These are phyloP conservation scores for Acacia melanoxylon DNA, from an alignment of 306 rosid genomes.

Conservation along the genomic window DNA sequence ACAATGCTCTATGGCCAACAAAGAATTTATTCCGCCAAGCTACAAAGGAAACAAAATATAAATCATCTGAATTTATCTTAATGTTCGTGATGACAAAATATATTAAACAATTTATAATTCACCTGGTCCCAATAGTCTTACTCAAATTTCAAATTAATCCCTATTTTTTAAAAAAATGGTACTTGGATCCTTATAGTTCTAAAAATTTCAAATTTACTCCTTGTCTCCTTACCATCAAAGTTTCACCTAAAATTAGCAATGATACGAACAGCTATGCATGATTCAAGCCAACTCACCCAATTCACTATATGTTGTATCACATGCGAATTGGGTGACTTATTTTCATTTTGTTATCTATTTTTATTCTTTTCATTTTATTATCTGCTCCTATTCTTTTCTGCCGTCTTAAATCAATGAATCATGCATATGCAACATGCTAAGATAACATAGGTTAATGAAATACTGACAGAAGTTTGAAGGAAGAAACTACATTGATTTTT, in stretches of 20 bases:
- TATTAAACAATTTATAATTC: neutral
- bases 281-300: neutral
- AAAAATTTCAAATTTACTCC: neutral
- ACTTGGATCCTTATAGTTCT: neutral
- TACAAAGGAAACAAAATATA: constrained; percentile 31
- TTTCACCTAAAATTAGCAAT: neutral
- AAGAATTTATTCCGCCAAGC: constrained; percentile 93
- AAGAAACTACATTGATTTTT: neutral
- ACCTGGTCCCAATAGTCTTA: neutral
- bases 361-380: neutral
- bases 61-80: constrained; percentile 13
- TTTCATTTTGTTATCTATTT: neutral
- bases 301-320: neutral
- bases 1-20: constrained; percentile 79
- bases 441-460: neutral
- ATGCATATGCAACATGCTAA: neutral
- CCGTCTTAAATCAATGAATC: neutral
- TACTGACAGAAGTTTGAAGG: neutral
- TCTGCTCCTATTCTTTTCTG: neutral
- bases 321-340: neutral
- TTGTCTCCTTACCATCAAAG: neutral
- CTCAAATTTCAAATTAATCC: neutral
- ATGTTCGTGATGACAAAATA: neutral
- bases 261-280: neutral
- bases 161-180: neutral